These are phyloP conservation scores for Mycena rebaudengoi DNA, from an alignment of 768 basidiomycete genomes.

Conservation along the genomic window DNA sequence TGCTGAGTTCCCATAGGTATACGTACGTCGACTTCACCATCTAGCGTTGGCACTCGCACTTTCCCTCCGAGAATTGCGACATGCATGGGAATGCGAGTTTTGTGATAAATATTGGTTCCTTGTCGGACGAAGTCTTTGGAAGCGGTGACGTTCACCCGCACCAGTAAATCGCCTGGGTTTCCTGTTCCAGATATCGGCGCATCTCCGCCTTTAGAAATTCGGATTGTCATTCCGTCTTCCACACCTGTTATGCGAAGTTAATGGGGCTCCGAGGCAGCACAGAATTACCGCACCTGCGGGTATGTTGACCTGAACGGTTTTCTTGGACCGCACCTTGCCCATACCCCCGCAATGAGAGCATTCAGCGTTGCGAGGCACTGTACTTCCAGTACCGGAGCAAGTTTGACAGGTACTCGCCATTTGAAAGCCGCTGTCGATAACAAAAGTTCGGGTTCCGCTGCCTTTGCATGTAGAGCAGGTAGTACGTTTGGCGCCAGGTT, in stretches of 20 bases:
- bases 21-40: slow-evolving; percentile 94
- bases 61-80: slow-evolving; percentile 92
- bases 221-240: slow-evolving; percentile 94
- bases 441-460: slow-evolving; percentile 87
- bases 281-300: slow-evolving; percentile 73
- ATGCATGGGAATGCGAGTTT: slow-evolving; percentile 90
- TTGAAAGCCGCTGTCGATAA: slow-evolving; percentile 93
- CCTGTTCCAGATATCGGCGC: slow-evolving; percentile 84
- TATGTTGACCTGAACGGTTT: slow-evolving; percentile 81
- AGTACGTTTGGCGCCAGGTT: slow-evolving; percentile 82
- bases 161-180: slow-evolving; percentile 82
- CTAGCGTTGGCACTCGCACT: slow-evolving; percentile 92
- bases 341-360: slow-evolving; percentile 87
- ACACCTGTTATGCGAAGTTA: slow-evolving; percentile 62
- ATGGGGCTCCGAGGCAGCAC: neutral
- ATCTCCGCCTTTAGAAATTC: slow-evolving; percentile 84
- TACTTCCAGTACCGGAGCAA: slow-evolving; percentile 84
- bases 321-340: slow-evolving; percentile 85
- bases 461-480: slow-evolving; percentile 87
- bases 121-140: slow-evolving; percentile 91
- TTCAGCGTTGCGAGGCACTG: slow-evolving; percentile 78
- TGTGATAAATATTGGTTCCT: slow-evolving; percentile 90
- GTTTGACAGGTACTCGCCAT: slow-evolving; percentile 91
- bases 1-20: slow-evolving; percentile 94
- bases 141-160: slow-evolving; percentile 84